phyloP scores from a whole-genome alignment of 257 asterid species.

The Solanum ahanhuiri region DNA sequence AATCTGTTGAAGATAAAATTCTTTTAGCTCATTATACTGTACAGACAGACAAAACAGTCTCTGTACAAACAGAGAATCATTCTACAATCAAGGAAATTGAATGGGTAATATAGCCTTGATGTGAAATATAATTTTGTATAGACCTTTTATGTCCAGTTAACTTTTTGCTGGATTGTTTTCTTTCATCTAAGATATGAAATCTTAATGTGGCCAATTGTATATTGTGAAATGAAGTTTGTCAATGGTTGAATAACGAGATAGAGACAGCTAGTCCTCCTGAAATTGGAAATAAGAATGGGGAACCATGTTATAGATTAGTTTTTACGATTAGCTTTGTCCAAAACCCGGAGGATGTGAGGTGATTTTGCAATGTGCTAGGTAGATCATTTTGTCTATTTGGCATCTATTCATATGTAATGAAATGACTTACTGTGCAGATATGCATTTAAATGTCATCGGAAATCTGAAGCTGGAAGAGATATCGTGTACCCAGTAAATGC shows the following conservation, averaged over 20 bases:
- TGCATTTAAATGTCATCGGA: conserved; percentile 87
- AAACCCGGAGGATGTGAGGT: not conserved
- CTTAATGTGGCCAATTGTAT: not conserved
- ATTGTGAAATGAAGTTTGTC: not conserved
- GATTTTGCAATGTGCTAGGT: not conserved
- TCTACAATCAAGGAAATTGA: not conserved
- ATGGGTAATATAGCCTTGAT: not conserved
- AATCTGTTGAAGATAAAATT: not conserved
- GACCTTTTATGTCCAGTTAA: not conserved
- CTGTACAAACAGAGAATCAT: not conserved
- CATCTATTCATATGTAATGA: not conserved
- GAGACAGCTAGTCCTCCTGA: not conserved
- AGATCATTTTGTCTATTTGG: not conserved
- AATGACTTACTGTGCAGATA: conserved; percentile 37
- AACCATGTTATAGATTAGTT: not conserved
- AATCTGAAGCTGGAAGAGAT: conserved; percentile 78
- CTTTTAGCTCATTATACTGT: not conserved
- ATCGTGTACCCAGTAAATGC: conserved; percentile 85
- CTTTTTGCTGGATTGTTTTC: not conserved
- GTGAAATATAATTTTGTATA: not conserved
- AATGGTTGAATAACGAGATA: not conserved
- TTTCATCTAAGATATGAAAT: not conserved
- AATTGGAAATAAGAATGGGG: not conserved
- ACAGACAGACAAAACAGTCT: not conserved
- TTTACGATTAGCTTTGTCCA: not conserved